Percentiles rank a stretch among this genome's conserved stretches.
Evolutionary conservation across 2,329 filamentous ascomycete species (phyloP).

Genomic region (Aurifilum marmelostoma): DNA sequence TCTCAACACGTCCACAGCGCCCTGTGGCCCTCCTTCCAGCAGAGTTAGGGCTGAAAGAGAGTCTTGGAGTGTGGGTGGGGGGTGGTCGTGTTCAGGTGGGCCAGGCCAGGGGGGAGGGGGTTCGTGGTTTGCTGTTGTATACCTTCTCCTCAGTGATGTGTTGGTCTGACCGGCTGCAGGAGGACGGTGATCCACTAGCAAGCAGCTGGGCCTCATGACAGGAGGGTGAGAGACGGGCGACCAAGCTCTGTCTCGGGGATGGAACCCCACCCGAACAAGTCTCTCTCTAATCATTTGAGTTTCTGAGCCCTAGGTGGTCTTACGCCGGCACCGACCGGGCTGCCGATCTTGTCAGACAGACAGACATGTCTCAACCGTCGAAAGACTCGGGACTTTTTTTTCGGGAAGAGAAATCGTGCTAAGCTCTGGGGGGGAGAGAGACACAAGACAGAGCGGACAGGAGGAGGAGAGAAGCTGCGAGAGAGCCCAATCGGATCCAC

Average conservation of each 20-base stretch:
- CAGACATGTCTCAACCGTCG: background rate
- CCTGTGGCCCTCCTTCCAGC: background rate
- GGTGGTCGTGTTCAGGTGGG: background rate
- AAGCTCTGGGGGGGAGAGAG: background rate
- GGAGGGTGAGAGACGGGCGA: background rate
- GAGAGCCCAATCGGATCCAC: background rate
- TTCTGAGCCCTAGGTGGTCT: background rate
- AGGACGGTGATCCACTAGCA: background rate
- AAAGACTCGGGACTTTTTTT: background rate
- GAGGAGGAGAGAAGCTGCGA: background rate
- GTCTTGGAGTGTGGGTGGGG: background rate
- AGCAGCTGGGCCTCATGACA: background rate
- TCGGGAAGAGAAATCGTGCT: background rate
- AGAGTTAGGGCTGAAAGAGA: constrained; percentile 10
- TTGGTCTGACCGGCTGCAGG: constrained; percentile 14
- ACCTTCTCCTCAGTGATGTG: background rate
- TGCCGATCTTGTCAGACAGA: background rate
- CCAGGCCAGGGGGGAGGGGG: background rate
- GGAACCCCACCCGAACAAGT: background rate
- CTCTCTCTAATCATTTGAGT: background rate
- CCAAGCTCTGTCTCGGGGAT: background rate
- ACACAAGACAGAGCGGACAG: too few relatives aligned
- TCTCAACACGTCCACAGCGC: background rate
- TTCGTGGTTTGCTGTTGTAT: background rate
- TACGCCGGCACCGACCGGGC: background rate